Evolutionary conservation across 140 eudicot species (phyloP).

Genomic region (Flaveria floridana): DNA sequence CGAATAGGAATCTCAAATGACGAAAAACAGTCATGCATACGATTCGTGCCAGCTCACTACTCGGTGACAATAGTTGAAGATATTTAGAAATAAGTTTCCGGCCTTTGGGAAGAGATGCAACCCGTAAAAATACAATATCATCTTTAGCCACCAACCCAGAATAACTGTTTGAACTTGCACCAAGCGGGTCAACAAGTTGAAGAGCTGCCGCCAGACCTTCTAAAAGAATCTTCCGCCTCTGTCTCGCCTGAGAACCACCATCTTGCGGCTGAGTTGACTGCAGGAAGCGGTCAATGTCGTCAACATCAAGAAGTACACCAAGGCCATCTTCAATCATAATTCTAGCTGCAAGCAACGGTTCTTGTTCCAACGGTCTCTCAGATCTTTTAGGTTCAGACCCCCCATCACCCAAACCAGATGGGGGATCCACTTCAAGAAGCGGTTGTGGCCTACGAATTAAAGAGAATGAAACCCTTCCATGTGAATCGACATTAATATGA

Average conservation of each 20-base stretch:
- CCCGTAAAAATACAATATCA: conserved; percentile 73
- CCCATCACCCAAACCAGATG: conserved; percentile 54
- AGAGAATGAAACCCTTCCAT: conserved; percentile 72
- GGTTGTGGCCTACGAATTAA: conserved; percentile 76
- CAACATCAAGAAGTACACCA: conserved; percentile 75
- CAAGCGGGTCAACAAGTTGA: conserved; percentile 92
- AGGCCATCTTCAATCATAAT: conserved; percentile 76
- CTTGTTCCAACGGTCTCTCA: conserved; percentile 78
- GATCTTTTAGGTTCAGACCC: conserved; percentile 46
- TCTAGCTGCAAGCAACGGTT: conserved; percentile 96
- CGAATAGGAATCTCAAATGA: conserved; percentile 74
- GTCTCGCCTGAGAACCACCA: conserved; percentile 75
- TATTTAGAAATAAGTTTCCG: conserved; percentile 73
- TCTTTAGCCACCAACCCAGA: conserved; percentile 68
- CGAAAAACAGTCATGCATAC: conserved; percentile 95
- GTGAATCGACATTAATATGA: conserved; percentile 69
- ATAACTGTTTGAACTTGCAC: conserved; percentile 50
- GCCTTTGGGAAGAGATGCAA: conserved; percentile 82
- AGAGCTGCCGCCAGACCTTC: conserved; percentile 89
- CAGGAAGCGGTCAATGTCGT: conserved; percentile 82
- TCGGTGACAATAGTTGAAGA: conserved; percentile 68
- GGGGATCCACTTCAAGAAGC: conserved; percentile 69
- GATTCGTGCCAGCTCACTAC: conserved; percentile 75
- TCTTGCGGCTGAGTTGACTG: conserved; percentile 74
- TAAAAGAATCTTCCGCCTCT: conserved; percentile 65